These are phyloP conservation scores for Apiospora rasikravindrae DNA, from an alignment of 2,329 filamentous ascomycete genomes.

Conservation along the genomic window DNA sequence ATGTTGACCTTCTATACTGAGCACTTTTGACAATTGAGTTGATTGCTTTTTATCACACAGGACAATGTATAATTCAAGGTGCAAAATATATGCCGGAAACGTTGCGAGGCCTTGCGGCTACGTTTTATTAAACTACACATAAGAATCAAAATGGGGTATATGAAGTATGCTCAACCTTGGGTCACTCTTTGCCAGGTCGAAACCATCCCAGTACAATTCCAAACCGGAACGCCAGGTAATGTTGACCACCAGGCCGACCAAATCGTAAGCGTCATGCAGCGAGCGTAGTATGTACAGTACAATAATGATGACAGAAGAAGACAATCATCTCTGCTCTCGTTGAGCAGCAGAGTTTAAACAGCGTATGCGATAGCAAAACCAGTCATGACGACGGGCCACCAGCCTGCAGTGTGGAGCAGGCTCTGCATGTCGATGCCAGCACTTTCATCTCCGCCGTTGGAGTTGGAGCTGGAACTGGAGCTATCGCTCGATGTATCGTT, in stretches of 20 bases:
- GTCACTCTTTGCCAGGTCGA: not conserved
- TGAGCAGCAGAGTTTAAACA: conserved; percentile 35
- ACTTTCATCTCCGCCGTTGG: conserved; percentile 46
- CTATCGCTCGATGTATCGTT: conserved; percentile 66
- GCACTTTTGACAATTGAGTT: not conserved
- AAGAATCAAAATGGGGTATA: conserved; percentile 12
- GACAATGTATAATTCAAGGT: not conserved
- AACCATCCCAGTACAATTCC: not conserved
- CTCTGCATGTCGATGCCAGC: conserved; percentile 39
- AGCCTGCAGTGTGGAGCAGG: conserved; percentile 48
- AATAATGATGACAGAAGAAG: conserved; percentile 18
- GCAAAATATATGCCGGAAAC: too few species aligned
- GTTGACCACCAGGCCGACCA: conserved; percentile 2
- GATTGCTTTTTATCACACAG: not conserved
- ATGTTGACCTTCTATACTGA: not conserved
- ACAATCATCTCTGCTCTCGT: conserved; percentile 3
- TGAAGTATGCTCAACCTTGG: conserved; percentile 3
- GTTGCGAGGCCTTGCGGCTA: not conserved
- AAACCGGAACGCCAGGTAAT: not conserved
- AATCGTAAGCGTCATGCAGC: not conserved
- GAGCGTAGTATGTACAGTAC: conserved; percentile 9
- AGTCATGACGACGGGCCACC: conserved; percentile 55
- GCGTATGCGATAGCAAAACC: conserved; percentile 52
- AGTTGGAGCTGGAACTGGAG: conserved; percentile 42
- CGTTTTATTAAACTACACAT: not conserved